A percentile compares a stretch with the other conserved stretches of the same genome.
Evolutionary conservation across 192 early-diverging fungal species (phyloP).

Genomic region (Backusella tuberculispora): DNA sequence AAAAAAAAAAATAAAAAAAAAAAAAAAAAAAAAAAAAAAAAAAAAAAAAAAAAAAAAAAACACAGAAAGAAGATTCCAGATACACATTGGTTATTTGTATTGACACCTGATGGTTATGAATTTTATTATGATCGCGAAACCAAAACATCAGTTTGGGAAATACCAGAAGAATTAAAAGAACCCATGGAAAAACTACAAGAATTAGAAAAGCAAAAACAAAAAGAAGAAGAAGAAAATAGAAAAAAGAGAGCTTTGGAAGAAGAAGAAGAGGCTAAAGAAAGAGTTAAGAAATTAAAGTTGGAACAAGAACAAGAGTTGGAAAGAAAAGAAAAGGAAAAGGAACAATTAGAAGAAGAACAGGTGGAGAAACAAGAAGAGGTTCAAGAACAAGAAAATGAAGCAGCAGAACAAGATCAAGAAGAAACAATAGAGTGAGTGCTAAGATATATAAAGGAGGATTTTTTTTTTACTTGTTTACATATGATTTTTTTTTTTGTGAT

Average conservation of each 20-base stretch:
- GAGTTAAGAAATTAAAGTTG: background rate
- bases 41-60: background rate
- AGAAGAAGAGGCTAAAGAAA: slow-evolving; percentile 30
- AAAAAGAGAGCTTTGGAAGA: slow-evolving; percentile 3
- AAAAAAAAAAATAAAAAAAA: no score
- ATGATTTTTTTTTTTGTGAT: background rate
- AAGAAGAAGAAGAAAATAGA: slow-evolving; percentile 11
- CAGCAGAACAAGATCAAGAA: slow-evolving; percentile 7
- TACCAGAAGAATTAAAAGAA: slow-evolving; percentile 40
- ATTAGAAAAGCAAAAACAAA: slow-evolving; percentile 44
- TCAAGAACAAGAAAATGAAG: slow-evolving; percentile 15
- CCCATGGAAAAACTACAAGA: slow-evolving; percentile 34
- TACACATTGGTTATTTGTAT: slow-evolving; percentile 74
- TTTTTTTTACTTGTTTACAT: background rate
- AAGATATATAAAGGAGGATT: background rate
- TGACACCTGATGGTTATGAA: slow-evolving; percentile 69
- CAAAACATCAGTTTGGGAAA: slow-evolving; percentile 70
- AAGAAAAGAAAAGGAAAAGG: slow-evolving; percentile 41
- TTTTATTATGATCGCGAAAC: slow-evolving; percentile 80
- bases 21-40: no score
- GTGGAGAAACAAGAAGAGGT: background rate
- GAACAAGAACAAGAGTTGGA: slow-evolving; percentile 17
- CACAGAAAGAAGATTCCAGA: slow-evolving; percentile 65
- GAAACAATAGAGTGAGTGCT: slow-evolving; percentile 41
- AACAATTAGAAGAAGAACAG: slow-evolving; percentile 19